A percentile compares a stretch with the other conserved stretches of the same genome.
Conservation (phyloP, 805 yeast species). For the Hanseniaspora clermontiae region DNA sequence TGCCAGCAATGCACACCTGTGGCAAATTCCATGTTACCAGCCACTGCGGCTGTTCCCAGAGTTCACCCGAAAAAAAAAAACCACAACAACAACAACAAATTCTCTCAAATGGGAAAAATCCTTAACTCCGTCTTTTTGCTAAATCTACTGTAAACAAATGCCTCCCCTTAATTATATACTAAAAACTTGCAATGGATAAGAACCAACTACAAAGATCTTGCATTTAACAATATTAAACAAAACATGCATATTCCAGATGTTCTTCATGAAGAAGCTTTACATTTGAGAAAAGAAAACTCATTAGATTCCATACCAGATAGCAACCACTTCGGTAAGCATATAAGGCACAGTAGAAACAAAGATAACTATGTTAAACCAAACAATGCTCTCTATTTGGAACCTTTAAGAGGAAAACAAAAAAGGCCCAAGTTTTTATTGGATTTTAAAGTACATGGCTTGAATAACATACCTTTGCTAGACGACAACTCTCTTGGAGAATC, state of each 20-base stretch:
- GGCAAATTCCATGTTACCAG: no score
- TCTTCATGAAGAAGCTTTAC: neutral
- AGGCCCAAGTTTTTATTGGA: slow-evolving; percentile 52
- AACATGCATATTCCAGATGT: neutral
- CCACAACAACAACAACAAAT: no score
- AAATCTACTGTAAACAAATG: neutral
- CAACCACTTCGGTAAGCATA: neutral
- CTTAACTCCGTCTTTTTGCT: no score
- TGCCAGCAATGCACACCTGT: no score
- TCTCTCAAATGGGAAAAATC: no score
- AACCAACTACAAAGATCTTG: no score
- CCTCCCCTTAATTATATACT: neutral
- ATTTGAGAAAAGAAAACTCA: neutral
- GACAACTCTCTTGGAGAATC: neutral
- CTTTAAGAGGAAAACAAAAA: slow-evolving; percentile 21
- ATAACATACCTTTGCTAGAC: slow-evolving; percentile 51
- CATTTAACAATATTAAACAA: no score
- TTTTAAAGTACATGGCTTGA: slow-evolving; percentile 51
- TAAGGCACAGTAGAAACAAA: neutral
- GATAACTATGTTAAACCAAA: neutral
- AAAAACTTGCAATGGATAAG: neutral
- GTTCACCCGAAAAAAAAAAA: no score
- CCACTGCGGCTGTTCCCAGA: no score
- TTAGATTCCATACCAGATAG: neutral
- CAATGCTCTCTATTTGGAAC: neutral